Evolutionary conservation across 176 grass and related monocot species (phyloP), one percentile per base, ranked within the genome.

Genomic region (Coix lacrymajobi): DNA sequence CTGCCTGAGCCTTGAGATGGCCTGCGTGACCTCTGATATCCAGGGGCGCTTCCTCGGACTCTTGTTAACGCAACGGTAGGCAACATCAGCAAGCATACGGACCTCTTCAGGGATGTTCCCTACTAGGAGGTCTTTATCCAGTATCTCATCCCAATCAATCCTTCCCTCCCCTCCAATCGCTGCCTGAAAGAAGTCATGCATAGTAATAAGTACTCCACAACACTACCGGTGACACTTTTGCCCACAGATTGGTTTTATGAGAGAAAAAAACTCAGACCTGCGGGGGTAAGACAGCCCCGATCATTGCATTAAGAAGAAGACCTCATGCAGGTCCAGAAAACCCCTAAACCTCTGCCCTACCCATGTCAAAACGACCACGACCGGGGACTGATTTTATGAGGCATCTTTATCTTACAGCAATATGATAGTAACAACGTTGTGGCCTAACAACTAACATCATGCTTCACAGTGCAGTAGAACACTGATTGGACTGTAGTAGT

Each of bases 131-230:
- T 94, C 90, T 79, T 93, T 90, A 56, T 99, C 93, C 3, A 94
- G 16, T 88, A 99, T 99, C 73, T 96, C 97, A 2, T 88, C 91
- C 97, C 97, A 96, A 71, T 94, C 87, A 46, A 85, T 83, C 64
- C 87, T 96, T 49, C 91, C 93, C 38, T 96, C 93, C 46, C 84
- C 87, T 62, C 93, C 97, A 66, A 94, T 92, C 1, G 87, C 88
- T 82, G 97, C 97, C 93, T 99, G 83, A 81, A 92, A 81, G 11
- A 45, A 67, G 16, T 34, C 0, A 29, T 70, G 73, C 51, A 77
- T 67, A 29, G 67, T 60, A 76, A 76, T 58, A 79, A 76, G 40
- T 56, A 46, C 3, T 49, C 8, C 46, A 39, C 31, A 39, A 8
- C 11, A 24, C 38, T 30, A 20, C 31, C 19, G 4, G 65, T 83